Evolutionary conservation across 2,329 filamentous ascomycete species (phyloP), one percentile per base, ranked within the genome.

Genomic region (Golovinomyces cichoracearum): DNA sequence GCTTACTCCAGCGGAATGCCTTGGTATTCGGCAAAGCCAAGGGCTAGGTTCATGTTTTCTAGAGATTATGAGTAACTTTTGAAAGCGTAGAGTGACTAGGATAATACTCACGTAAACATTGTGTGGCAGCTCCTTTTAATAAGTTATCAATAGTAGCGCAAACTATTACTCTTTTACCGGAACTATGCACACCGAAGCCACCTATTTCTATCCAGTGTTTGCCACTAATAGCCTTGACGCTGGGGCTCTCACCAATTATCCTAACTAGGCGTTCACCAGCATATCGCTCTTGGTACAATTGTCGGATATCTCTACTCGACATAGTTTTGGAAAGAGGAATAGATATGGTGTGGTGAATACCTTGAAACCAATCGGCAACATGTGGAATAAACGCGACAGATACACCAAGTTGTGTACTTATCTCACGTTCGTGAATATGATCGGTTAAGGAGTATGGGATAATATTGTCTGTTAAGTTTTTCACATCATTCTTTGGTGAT

Each of bases 301-400:
- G 83, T 53, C 90, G 77, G 56, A 98, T 84, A 61, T 95, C 86
- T 48, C 90, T 80, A 38, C 83, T 86, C 2, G 77, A 83, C 82
- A 95, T 92, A 52, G 75, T 72, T 64, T 88, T 73, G 60, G 80
- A 80, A 7, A 98, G 70, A 12, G 88, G 88, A 46, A 95, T 83
- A 60, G 77, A 85, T 63, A 95, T 86, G 35, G 85, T 88, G 64
- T 86, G 82, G 61, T 83, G 78, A 57, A 95, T 95, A 54, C 88
- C 88, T 61, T 92, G 80, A 73, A 95, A 95, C 88, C 85, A 95
- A 13, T 80, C 76, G n/a, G 85, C 83, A 22, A 93, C 86, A 63
- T 95, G 90, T 5, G 90, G 90, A 50, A 90, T 80, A 62, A 98
- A 98, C 5, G 78, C 81, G 10, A 93, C 77, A 17, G 73, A 66